Evolutionary conservation across 495 filamentous ascomycete genomes (phyloP), one percentile per base, ranked within the genome.

Genomic region (Endocarpon pusillum): DNA sequence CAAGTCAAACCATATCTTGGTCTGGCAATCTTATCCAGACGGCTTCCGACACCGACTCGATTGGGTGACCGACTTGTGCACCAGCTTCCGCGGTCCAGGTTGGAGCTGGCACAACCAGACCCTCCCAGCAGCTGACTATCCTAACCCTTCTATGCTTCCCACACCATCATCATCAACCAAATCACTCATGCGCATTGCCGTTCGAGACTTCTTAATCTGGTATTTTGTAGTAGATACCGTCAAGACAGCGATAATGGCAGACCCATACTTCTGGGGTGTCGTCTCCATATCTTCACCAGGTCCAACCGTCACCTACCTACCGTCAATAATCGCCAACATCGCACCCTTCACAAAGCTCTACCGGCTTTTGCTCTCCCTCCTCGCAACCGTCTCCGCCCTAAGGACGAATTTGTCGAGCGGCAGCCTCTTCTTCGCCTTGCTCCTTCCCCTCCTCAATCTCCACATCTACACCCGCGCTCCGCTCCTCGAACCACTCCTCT

Each of bases 11-110:
- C 16, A 29, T 32, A 17, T n/a, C 8, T 31, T 31, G 12, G 60
- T 60, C 51, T 92, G 81, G 82, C 74, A 92, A 45, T 42, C 70
- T 2, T 89, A 77, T 44, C 85, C 84, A 3, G 37, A 54, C 11
- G 51, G 58, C 3, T 62, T 85, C 30, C 37, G 46, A 9, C 64
- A 73, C 38, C 73, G 84, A 2, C 44, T 91, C 11, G 66, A 70
- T 36, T 94, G 83, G 82, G 64, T 66, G 8, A 49, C 69, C 9
- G 79, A 82, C 33, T 51, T 89, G 12, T 54, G 75, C 25, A 63
- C 64, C 39, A 78, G 75, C 40, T 73, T 84, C 45, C 62, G 81
- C 19, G 75, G 80, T 1, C 66, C 73, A 6, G 79, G 81, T 42
- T 94, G 82, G 82, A 81, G 76, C 44, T 81, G 72, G 65, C 65